Evolutionary conservation across 1,284 basidiomycete genomes (phyloP).

Genomic region (Rhizoctonia solani): DNA sequence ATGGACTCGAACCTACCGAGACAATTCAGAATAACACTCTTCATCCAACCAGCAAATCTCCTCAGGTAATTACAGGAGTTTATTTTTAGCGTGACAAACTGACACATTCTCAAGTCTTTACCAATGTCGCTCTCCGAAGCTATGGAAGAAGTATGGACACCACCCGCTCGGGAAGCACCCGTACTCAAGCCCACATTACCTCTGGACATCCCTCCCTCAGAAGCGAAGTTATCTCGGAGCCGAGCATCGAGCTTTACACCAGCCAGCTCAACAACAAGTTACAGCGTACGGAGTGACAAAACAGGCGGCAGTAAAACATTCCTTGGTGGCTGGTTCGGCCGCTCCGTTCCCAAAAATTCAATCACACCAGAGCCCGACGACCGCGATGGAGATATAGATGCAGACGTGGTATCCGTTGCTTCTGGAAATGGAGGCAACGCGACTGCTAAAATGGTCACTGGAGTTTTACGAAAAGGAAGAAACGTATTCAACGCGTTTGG

Average conservation of each 20-base stretch:
- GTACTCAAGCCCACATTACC: constrained; percentile 5
- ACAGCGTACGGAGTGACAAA: constrained; percentile 22
- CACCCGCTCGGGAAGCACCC: constrained; percentile 11
- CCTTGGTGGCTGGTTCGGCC: constrained; percentile 29
- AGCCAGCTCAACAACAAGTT: constrained; percentile 16
- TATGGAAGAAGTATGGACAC: constrained; percentile 54
- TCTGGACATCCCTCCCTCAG: constrained; percentile 37
- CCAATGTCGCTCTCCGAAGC: constrained; percentile 72
- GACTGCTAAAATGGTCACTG: constrained; percentile 24
- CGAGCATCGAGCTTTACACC: constrained; percentile 34
- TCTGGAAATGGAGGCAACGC: constrained; percentile 12
- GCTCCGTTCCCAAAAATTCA: constrained; percentile 4
- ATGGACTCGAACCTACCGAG: constrained; percentile 29
- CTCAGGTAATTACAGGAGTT: constrained; percentile 11
- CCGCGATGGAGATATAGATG: neutral
- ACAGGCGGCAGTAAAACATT: constrained; percentile 36
- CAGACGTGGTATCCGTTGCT: constrained; percentile 19
- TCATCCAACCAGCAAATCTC: constrained; percentile 11
- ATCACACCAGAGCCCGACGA: constrained; percentile 7
- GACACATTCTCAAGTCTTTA: constrained; percentile 53
- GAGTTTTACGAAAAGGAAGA: constrained; percentile 28
- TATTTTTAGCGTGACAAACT: constrained; percentile 32
- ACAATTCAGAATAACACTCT: constrained; percentile 2
- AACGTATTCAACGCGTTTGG: constrained; percentile 26
- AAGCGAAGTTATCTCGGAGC: constrained; percentile 41